Conservation (phyloP, 2,329 filamentous ascomycete species). For the Paecilomyces variotii region DNA sequence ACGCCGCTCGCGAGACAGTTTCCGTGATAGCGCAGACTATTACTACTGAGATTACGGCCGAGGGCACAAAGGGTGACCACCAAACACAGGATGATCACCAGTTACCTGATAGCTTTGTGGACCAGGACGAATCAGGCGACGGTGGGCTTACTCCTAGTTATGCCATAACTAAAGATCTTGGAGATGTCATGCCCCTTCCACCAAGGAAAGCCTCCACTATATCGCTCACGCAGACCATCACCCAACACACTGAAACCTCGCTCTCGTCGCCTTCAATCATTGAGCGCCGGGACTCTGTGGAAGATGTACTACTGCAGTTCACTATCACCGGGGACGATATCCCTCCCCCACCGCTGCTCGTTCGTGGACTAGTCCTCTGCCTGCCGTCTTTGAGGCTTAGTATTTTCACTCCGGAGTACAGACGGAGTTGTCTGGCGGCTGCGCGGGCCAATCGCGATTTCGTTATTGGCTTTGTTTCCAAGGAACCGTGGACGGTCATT, state of each 20-base stretch:
- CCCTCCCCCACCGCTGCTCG: conserved; percentile 25
- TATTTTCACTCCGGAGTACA: conserved; percentile 24
- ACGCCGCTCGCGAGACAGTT: conserved; percentile 34
- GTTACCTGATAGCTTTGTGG: conserved; percentile 6
- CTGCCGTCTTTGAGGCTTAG: conserved; percentile 23
- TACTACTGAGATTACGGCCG: conserved; percentile 32
- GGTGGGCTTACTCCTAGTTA: conserved; percentile 4
- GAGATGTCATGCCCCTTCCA: conserved; percentile 10
- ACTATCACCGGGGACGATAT: conserved; percentile 14
- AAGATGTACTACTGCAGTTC: conserved; percentile 3
- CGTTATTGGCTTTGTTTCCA: conserved; percentile 28
- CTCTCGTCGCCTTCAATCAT: conserved; percentile 4
- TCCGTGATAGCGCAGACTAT: conserved; percentile 31
- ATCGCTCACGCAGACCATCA: conserved; percentile 34
- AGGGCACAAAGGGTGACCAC: conserved; percentile 9
- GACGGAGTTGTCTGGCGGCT: conserved; percentile 27
- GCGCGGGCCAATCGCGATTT: conserved; percentile 34
- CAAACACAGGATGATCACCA: conserved; percentile 7
- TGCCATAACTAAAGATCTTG: conserved; percentile 15
- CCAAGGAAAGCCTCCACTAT: conserved; percentile 33
- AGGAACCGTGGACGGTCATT: conserved; percentile 27
- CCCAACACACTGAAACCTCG: conserved; percentile 26
- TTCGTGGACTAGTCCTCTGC: conserved; percentile 29
- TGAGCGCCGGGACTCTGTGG: conserved; percentile 4
- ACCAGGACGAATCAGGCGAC: conserved; percentile 8